These are phyloP conservation scores for Camelina sativa DNA, from an alignment of 345 rosid species.

Conservation along the genomic window DNA sequence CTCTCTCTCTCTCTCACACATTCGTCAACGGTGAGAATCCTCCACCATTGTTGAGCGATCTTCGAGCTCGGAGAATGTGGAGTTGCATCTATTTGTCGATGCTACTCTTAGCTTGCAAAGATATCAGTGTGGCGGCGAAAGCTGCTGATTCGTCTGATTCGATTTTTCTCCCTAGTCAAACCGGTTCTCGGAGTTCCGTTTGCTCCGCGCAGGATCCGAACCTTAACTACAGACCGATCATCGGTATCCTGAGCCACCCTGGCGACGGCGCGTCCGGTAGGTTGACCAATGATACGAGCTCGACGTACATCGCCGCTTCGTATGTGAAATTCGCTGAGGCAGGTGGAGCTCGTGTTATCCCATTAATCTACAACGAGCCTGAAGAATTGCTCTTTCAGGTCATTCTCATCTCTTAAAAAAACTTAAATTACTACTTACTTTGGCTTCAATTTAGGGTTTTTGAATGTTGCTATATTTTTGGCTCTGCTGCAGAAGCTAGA, in stretches of 20 bases:
- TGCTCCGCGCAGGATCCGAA: conserved; percentile 58
- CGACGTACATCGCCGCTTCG: conserved; percentile 81
- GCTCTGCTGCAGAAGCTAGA: conserved; percentile 66
- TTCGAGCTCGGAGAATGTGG: conserved; percentile 30
- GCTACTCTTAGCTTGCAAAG: conserved; percentile 7
- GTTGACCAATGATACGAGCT: conserved; percentile 56
- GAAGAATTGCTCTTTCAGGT: conserved; percentile 75
- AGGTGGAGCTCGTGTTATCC: conserved; percentile 90
- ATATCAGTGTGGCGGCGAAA: conserved; percentile 19
- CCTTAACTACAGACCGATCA: conserved; percentile 73
- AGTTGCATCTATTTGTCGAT: conserved; percentile 22
- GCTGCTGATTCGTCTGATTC: conserved; percentile 29
- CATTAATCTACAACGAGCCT: conserved; percentile 81
- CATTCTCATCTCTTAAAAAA: background rate
- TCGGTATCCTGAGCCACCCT: conserved; percentile 83
- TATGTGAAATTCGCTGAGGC: conserved; percentile 93
- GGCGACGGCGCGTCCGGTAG: conserved; percentile 96
- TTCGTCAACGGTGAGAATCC: background rate
- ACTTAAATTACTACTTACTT: too few species aligned
- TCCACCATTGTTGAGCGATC: background rate
- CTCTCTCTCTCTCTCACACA: background rate
- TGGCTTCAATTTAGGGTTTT: background rate
- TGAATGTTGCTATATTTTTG: background rate
- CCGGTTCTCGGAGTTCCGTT: conserved; percentile 33
- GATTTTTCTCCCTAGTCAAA: conserved; percentile 58